Evolutionary conservation across 2,329 filamentous ascomycete genomes (phyloP), one percentile per base, ranked within the genome.

Genomic region (Passalora sequoiae): DNA sequence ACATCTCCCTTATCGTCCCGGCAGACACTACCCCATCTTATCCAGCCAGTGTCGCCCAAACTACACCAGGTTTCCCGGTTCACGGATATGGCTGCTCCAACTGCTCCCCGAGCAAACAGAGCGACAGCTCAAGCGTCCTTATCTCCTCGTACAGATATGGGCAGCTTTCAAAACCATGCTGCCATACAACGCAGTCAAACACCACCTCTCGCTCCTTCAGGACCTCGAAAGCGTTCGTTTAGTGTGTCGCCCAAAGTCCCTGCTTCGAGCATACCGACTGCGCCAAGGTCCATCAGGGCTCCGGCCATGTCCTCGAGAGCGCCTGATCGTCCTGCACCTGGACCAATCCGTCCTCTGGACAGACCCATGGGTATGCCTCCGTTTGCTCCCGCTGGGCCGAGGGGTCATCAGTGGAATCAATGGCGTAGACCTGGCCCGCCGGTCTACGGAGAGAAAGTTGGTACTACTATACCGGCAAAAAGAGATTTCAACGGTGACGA

Each of bases 401-500:
- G 56, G 44, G 58, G 60, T 33, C 61, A 66, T 12, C 49, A 55
- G 38, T 60, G 59, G 56, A 57, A 60, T 47, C 68, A 71, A 55
- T 71, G 68, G 68, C 64, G 68, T 19, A 59, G 67, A 19, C 68
- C 68, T 40, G 67, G 65, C 22, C 57, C 65, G 5, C 55, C 56
- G 24, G 24, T 43, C 6, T 56, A 50, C 41, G 45, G 40, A 7
- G 54, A 58, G 9, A 57, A 56, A 46, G 28, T 40, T 15, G 20
- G 42, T 13, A 33, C 47, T 17, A 13, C 54, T 4, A 54, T 72
- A 4, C 70, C 70, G 9, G 65, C 64, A 0, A 74, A 74, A 51
- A 62, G 71, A 21, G 71, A 74, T 45, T 59, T 61, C 24, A 60
- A 63, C 15, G 60, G 58, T 7, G 69, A 72, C 22, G 70, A 73